Evolutionary conservation across 1,139 yeast species (phyloP).

Genomic region (Geotrichum histeridarum): DNA sequence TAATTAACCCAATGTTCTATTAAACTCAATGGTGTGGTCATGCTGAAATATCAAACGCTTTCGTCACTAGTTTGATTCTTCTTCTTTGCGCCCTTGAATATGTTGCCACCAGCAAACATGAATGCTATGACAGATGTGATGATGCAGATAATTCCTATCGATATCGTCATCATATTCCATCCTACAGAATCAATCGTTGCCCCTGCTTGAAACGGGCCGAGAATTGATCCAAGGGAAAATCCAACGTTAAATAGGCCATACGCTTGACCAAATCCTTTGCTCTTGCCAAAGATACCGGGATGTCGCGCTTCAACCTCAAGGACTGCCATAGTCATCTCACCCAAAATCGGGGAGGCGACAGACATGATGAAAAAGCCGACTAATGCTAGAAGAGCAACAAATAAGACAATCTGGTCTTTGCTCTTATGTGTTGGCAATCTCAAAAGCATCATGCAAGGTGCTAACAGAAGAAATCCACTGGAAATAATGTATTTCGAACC

Average conservation of each 20-base stretch:
- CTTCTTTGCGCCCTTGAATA: background rate
- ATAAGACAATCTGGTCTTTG: constrained; percentile 30
- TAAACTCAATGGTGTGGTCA: too few relatives aligned
- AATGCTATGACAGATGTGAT: constrained; percentile 29
- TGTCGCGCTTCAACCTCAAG: constrained; percentile 26
- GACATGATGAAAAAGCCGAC: constrained; percentile 30
- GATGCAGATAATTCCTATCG: constrained; percentile 31
- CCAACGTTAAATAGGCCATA: constrained; percentile 38
- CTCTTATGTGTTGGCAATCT: constrained; percentile 31
- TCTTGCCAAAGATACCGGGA: constrained; percentile 36
- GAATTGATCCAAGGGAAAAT: constrained; percentile 34
- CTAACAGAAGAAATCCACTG: constrained; percentile 28
- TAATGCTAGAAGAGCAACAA: constrained; percentile 32
- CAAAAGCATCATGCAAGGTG: constrained; percentile 31
- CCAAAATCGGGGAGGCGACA: constrained; percentile 32
- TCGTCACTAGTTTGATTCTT: background rate
- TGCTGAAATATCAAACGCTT: background rate
- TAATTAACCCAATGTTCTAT: too few relatives aligned
- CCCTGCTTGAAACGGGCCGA: constrained; percentile 38
- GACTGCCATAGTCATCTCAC: constrained; percentile 33
- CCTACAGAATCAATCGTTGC: constrained; percentile 27
- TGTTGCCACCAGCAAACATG: constrained; percentile 31
- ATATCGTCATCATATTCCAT: constrained; percentile 29
- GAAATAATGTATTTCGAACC: constrained; percentile 34
- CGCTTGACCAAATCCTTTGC: constrained; percentile 37